Evolutionary conservation across 176 grass and related monocot genomes (phyloP).

Genomic region (Cenchrus americanus): DNA sequence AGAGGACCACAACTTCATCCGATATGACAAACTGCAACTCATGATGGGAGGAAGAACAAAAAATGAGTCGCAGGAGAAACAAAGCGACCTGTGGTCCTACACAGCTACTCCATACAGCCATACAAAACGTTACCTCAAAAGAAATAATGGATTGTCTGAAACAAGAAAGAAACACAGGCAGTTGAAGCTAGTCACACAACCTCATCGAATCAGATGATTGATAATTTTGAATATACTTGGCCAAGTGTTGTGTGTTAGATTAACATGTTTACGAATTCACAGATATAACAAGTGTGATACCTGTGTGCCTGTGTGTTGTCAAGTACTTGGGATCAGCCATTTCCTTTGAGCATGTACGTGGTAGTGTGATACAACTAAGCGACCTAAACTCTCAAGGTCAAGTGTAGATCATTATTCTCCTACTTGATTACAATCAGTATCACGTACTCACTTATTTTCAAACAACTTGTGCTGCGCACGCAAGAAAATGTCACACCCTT

Average conservation of each 20-base stretch:
- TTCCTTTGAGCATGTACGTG: not conserved
- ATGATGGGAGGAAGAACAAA: conserved; percentile 28
- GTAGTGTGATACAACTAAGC: not conserved
- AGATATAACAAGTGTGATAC: not conserved
- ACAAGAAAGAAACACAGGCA: not conserved
- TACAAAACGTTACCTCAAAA: not conserved
- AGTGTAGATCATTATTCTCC: not conserved
- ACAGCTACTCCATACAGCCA: not conserved
- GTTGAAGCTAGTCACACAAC: not conserved
- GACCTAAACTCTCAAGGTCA: not conserved
- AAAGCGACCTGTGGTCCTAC: not conserved
- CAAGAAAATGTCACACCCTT: not conserved
- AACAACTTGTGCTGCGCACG: not conserved
- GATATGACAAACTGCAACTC: conserved; percentile 6
- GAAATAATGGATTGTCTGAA: not conserved
- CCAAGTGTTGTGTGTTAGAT: not conserved
- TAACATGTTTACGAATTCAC: not conserved
- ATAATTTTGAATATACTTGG: not conserved
- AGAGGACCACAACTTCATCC: not conserved
- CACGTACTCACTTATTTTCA: not conserved
- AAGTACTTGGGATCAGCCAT: not conserved
- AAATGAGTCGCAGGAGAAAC: not conserved
- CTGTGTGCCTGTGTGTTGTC: too few species aligned
- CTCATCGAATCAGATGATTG: not conserved
- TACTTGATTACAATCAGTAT: not conserved